Percentiles rank a stretch among this genome's conserved stretches.
phyloP scores from a whole-genome alignment of 2,329 filamentous ascomycete species.

The Fusarium subglutinans region DNA sequence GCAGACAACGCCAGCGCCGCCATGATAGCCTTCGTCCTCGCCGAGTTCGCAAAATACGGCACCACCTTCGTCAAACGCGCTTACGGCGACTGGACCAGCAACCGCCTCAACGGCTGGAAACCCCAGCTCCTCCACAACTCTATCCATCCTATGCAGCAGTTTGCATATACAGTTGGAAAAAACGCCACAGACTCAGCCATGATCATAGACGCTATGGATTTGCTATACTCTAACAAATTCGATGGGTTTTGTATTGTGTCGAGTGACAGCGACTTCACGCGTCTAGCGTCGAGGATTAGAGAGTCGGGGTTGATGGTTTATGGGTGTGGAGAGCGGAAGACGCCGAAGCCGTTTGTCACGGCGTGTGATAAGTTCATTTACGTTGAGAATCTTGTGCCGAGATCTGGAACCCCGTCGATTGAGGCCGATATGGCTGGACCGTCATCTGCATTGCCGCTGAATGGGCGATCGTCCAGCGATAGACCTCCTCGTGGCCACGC shows the following conservation, averaged over 20 bases:
- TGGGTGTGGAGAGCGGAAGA: slow-evolving; percentile 47
- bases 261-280: slow-evolving; percentile 50
- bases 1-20: slow-evolving; percentile 44
- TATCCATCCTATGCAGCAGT: slow-evolving; percentile 50
- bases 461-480: accelerated
- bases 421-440: background rate
- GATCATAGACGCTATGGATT: slow-evolving; percentile 52
- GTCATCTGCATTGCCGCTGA: background rate
- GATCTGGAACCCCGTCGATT: background rate
- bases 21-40: slow-evolving; percentile 35
- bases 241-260: slow-evolving; percentile 49
- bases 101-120: slow-evolving; percentile 44
- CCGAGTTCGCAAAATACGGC: slow-evolving; percentile 48
- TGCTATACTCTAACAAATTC: slow-evolving; percentile 46
- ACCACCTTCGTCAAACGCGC: slow-evolving; percentile 45
- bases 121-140: slow-evolving; percentile 44
- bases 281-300: slow-evolving; percentile 47
- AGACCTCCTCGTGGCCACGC: background rate
- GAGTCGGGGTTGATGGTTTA: slow-evolving; percentile 39
- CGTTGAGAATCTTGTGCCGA: slow-evolving; percentile 32
- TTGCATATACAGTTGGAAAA: slow-evolving; percentile 49
- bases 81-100: slow-evolving; percentile 49
- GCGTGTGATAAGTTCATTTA: slow-evolving; percentile 50
- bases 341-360: slow-evolving; percentile 45
- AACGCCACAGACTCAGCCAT: slow-evolving; percentile 49